Evolutionary conservation across 192 early-diverging fungal genomes (phyloP).

Genomic region (Glomus cerebriforme): DNA sequence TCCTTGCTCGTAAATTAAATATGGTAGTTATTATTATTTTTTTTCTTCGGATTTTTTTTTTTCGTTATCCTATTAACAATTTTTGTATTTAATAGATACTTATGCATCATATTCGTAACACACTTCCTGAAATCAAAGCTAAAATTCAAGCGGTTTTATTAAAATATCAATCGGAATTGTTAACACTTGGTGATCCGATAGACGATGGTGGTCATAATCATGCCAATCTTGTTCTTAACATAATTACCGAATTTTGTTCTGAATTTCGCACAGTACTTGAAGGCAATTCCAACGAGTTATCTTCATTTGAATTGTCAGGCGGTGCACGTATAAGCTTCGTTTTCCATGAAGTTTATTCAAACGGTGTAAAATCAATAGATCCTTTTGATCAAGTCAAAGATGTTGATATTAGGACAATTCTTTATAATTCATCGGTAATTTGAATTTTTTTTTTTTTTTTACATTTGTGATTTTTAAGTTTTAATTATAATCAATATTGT

Average conservation of each 20-base stretch:
- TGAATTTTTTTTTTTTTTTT: background rate
- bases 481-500: background rate
- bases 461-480: background rate
- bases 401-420: conserved; percentile 95
- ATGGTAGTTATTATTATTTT: conserved; percentile 59
- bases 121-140: conserved; percentile 98
- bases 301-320: conserved; percentile 92
- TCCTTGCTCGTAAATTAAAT: conserved; percentile 95
- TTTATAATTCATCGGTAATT: conserved; percentile 93
- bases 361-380: conserved; percentile 92
- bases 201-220: conserved; percentile 70
- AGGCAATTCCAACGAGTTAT: conserved; percentile 94
- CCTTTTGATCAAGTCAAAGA: conserved; percentile 99
- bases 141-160: conserved; percentile 85
- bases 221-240: conserved; percentile 91
- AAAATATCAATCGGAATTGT: conserved; percentile 87
- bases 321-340: conserved; percentile 99
- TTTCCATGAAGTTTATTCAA: conserved; percentile 95
- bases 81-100: conserved; percentile 66
- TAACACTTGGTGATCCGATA: conserved; percentile 88
- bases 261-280: conserved; percentile 96
- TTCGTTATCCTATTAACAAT: background rate
- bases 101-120: conserved; percentile 99
- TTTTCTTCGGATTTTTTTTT: background rate
- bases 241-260: conserved; percentile 98